These are phyloP conservation scores for Suillus cothurnatus DNA, from an alignment of 768 basidiomycete species.

Conservation along the genomic window DNA sequence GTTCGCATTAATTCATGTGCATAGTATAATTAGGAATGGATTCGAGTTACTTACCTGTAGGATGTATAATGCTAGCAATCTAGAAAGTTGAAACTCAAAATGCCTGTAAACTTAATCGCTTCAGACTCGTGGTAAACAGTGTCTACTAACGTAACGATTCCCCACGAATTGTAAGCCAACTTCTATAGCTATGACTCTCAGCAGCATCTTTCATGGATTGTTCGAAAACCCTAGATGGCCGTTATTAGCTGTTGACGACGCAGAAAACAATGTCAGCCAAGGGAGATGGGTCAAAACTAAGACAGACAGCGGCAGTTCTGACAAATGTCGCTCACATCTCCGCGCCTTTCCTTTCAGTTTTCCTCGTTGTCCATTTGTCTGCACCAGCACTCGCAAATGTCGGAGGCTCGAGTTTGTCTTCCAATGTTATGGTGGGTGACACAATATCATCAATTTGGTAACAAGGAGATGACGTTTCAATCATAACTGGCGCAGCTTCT, in stretches of 20 bases:
- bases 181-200: neutral
- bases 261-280: neutral
- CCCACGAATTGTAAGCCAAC: neutral
- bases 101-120: neutral
- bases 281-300: neutral
- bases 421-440: conserved; percentile 69
- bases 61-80: neutral
- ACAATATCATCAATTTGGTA: neutral
- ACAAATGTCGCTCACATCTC: conserved; percentile 67
- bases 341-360: conserved; percentile 76
- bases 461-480: neutral
- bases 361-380: conserved; percentile 73
- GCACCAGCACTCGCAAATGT: conserved; percentile 73
- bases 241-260: neutral
- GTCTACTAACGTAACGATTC: neutral
- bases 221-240: neutral
- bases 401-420: conserved; percentile 68
- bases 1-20: conserved; percentile 2
- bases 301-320: conserved; percentile 35
- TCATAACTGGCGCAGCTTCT: conserved; percentile 52
- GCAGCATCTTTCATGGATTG: neutral
- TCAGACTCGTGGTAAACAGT: neutral
- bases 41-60: neutral
- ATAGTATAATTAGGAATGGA: neutral
- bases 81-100: neutral